Conservation (phyloP, 495 filamentous ascomycete species). For the Daldinia childiae region DNA sequence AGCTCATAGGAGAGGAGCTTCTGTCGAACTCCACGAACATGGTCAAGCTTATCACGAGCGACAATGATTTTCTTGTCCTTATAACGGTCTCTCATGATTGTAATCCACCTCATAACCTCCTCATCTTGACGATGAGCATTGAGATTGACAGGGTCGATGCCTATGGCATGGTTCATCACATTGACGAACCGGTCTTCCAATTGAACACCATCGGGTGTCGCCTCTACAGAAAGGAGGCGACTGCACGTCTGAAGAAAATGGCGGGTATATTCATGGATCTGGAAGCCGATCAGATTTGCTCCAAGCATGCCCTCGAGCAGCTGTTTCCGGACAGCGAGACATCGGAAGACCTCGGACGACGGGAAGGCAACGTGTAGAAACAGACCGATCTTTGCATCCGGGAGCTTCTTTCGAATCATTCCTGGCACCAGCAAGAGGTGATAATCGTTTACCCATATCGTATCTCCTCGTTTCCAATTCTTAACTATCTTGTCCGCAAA, state of each 20-base stretch:
- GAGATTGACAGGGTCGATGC: constrained; percentile 83
- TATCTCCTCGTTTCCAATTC: constrained; percentile 90
- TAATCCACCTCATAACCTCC: constrained; percentile 80
- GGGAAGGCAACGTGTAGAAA: constrained; percentile 96
- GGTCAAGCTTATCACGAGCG: constrained; percentile 90
- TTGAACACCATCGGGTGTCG: constrained; percentile 85
- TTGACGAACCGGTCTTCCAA: constrained; percentile 94
- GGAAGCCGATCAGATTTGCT: constrained; percentile 89
- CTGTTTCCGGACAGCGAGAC: constrained; percentile 82
- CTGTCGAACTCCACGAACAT: constrained; percentile 87
- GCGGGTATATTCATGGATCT: constrained; percentile 88
- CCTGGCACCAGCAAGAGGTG: constrained; percentile 89
- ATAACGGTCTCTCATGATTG: constrained; percentile 80
- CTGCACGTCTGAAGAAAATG: constrained; percentile 96
- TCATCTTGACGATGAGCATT: constrained; percentile 73
- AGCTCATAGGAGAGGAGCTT: constrained; percentile 93
- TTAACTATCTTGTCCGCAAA: constrained; percentile 89
- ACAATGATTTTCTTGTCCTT: constrained; percentile 88
- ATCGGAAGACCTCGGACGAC: constrained; percentile 93
- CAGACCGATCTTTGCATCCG: constrained; percentile 92
- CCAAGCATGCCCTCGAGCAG: constrained; percentile 91
- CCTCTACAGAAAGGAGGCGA: constrained; percentile 83
- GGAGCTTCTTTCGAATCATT: constrained; percentile 87
- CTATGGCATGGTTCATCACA: constrained; percentile 77
- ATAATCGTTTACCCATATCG: constrained; percentile 95